Conservation (phyloP, 306 rosid species). For the Cucumis melo region DNA sequence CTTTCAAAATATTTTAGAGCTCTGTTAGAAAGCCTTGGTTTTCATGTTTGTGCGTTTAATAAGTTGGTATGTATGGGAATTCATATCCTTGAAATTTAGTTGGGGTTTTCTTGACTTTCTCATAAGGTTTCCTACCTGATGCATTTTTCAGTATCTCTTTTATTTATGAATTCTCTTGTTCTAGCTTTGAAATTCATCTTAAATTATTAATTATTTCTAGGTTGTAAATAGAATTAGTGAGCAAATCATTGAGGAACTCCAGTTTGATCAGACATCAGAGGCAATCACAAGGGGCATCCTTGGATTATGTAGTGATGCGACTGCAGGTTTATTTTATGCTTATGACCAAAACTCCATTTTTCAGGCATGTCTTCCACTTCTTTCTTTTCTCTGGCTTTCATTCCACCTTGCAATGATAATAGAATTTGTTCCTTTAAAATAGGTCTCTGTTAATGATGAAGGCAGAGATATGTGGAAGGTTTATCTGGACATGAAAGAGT, state of each 20-base stretch:
- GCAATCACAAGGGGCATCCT: constrained; percentile 74
- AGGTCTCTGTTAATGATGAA: constrained; percentile 94
- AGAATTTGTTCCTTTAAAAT: constrained; percentile 8
- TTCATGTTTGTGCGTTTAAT: not conserved
- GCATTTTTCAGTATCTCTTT: not conserved
- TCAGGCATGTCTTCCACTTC: constrained; percentile 47
- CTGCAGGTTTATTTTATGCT: constrained; percentile 93
- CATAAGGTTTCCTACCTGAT: not conserved
- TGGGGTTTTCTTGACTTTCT: not conserved
- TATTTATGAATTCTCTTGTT: not conserved
- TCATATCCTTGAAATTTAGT: not conserved
- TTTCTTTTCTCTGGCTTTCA: not conserved
- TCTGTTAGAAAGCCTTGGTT: not conserved
- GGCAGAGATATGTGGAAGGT: constrained; percentile 98
- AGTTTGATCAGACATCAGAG: constrained; percentile 83
- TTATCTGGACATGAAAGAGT: constrained; percentile 86
- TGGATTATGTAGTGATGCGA: constrained; percentile 95
- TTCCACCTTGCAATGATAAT: constrained; percentile 2
- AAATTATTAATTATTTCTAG: constrained; percentile 20
- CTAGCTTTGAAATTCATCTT: constrained; percentile 14
- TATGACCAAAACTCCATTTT: constrained; percentile 85
- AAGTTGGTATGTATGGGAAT: not conserved
- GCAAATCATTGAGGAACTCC: constrained; percentile 85
- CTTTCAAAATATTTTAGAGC: not conserved
- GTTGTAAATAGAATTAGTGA: constrained; percentile 96